A percentile compares a stretch with the other conserved stretches of the same genome.
Conservation (phyloP, 257 asterid species). For the Haberlea rhodopensis region DNA sequence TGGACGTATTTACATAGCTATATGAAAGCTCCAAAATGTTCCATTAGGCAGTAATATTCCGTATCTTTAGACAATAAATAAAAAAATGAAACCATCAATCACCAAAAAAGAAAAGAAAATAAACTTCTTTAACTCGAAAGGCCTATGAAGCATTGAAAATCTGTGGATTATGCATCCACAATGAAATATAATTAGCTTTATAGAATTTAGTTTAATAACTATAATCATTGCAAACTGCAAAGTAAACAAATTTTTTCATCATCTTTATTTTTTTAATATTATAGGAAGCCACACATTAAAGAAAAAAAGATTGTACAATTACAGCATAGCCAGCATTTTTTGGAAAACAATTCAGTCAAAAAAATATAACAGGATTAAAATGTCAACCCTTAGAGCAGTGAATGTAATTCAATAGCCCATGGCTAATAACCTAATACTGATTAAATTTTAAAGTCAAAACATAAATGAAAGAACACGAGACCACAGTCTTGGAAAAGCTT, state of each 20-base stretch:
- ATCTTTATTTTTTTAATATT: no score
- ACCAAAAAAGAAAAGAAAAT: background rate
- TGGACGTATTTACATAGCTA: conserved; percentile 3
- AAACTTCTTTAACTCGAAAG: background rate
- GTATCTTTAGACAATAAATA: background rate
- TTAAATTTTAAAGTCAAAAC: conserved; percentile 1
- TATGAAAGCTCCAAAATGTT: conserved; percentile 5
- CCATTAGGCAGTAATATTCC: background rate
- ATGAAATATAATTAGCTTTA: no score
- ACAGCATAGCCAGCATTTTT: background rate
- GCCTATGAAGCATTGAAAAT: background rate
- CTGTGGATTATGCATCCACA: background rate
- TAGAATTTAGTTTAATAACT: no score
- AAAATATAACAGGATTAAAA: background rate
- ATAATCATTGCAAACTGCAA: no score
- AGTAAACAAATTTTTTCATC: no score
- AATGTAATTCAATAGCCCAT: background rate
- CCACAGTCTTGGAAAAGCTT: background rate
- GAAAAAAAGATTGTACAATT: background rate
- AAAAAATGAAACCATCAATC: conserved; percentile 15
- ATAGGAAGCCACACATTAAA: background rate
- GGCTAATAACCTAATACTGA: background rate
- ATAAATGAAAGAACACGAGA: conserved; percentile 3
- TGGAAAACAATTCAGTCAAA: background rate
- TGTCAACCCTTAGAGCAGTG: no score